These are phyloP conservation scores for Carallia brachiata DNA, from an alignment of 345 rosid genomes.

Conservation along the genomic window DNA sequence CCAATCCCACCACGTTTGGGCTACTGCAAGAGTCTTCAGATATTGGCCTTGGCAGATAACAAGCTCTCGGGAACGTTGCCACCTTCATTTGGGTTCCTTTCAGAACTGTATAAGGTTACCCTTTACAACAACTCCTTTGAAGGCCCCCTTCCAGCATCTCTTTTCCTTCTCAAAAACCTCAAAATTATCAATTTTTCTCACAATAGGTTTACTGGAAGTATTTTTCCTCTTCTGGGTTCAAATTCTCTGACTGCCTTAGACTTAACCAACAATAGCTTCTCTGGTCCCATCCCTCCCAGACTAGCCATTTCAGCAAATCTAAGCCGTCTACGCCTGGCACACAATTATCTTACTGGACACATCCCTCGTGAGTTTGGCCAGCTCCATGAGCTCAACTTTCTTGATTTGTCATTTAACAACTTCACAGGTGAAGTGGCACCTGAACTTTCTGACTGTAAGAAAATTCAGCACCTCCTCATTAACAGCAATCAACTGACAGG, in stretches of 20 bases:
- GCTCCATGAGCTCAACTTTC: conserved; percentile 53
- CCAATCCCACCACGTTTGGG: conserved; percentile 77
- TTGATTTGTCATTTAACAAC: conserved; percentile 74
- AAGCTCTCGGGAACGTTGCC: conserved; percentile 72
- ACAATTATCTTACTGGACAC: conserved; percentile 59
- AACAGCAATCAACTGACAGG: conserved; percentile 60
- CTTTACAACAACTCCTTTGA: conserved; percentile 79
- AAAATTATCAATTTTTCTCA: conserved; percentile 74
- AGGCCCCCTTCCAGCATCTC: conserved; percentile 69
- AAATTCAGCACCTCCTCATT: conserved; percentile 65
- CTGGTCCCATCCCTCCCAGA: conserved; percentile 56
- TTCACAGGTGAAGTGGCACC: conserved; percentile 51
- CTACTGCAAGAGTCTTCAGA: conserved; percentile 57
- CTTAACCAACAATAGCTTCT: conserved; percentile 71
- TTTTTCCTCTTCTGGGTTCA: conserved; percentile 63
- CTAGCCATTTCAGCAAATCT: conserved; percentile 57
- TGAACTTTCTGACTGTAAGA: conserved; percentile 38
- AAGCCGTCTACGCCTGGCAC: conserved; percentile 65
- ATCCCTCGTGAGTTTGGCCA: conserved; percentile 61
- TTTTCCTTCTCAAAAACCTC: conserved; percentile 57
- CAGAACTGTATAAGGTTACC: conserved; percentile 44
- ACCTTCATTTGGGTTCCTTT: conserved; percentile 67
- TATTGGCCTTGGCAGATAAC: conserved; percentile 76
- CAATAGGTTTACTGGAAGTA: conserved; percentile 63
- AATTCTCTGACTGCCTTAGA: conserved; percentile 59